Base-by-base conservation (phyloP, 495 filamentous ascomycete genomes). In the Hapsidospora chrysogenum region DNA sequence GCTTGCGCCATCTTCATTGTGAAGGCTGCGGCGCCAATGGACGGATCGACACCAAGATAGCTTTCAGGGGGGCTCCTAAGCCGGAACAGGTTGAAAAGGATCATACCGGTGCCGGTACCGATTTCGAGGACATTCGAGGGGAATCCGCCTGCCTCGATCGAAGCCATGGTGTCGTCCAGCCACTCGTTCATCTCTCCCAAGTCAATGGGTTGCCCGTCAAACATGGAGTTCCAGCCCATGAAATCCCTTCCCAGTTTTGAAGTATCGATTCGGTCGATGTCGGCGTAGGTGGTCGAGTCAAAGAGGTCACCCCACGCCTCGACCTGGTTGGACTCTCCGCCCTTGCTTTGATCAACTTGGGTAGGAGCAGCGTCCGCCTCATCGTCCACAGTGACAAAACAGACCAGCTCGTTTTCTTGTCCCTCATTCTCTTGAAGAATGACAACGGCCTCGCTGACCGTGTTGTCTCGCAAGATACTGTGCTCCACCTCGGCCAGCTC, bases 401-500 rank as follows among this genome's bases (percentile, higher is more conserved):
- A 18, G 14, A 32, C 29, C 28, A 41, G 29, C 15, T 37, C 28
- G 4, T 19, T 17, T 28, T 32, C 39, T 21, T 33, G 33, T 16
- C 34, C 34, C 14, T 41, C 33, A 21, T 37, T 26, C 2, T 49
- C 35, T 15, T 36, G 34, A 5, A 32, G 32, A 19, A 17, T 31
- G 25, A 40, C 37, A 21, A 31, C 41, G 23, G 27, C 46, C 37
- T 35, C 31, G 19, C 36, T 17, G n/a, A 38, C 15, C 29, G 35
- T 18, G 31, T 36, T 10, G 11, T 36, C 13, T n/a, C 17, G 25
- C 34, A 36, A 38, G 52, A 53, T 5, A 47, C 40, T 7, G 54
- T 40, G 2, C 55, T 54, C 39, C 13, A 41, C 34, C 18, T 41
- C 39, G 19, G 33, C 39, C 14, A 31, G 38, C 36, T 69, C 63